These are phyloP conservation scores for Phaeoacremonium minimum DNA, from an alignment of 2,329 filamentous ascomycete genomes.

Conservation along the genomic window DNA sequence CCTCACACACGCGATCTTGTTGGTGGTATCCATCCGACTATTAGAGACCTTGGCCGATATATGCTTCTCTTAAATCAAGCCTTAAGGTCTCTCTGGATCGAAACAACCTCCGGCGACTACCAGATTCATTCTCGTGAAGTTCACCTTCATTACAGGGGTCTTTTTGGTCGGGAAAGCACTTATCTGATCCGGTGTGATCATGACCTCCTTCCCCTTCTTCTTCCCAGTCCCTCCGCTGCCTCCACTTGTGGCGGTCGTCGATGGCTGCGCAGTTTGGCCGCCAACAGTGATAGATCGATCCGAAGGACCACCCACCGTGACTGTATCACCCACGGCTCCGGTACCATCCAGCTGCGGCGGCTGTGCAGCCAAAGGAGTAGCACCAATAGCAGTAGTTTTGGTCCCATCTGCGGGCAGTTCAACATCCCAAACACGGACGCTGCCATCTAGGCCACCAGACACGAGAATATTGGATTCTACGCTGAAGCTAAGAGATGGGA, in stretches of 20 bases:
- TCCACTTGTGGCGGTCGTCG: slow-evolving; percentile 20
- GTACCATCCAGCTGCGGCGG: slow-evolving; percentile 23
- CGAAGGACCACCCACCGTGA: slow-evolving; percentile 31
- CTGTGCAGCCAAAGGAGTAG: slow-evolving; percentile 13
- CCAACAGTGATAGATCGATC: slow-evolving; percentile 33
- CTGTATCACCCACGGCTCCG: slow-evolving; percentile 27
- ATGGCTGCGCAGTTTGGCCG: slow-evolving; percentile 42
- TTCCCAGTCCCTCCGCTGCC: slow-evolving; percentile 30
- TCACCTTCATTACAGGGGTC: slow-evolving; percentile 86
- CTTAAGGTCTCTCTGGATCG: slow-evolving; percentile 50
- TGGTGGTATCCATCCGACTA: too few relatives aligned
- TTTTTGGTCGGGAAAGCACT: slow-evolving; percentile 95
- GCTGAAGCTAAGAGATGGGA: slow-evolving; percentile 90
- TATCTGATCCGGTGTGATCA: slow-evolving; percentile 89
- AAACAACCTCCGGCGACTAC: slow-evolving; percentile 79
- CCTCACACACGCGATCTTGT: too few relatives aligned
- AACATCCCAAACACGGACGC: slow-evolving; percentile 92
- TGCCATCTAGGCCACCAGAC: slow-evolving; percentile 87
- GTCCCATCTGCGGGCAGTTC: slow-evolving; percentile 64
- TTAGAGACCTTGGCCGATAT: too few relatives aligned
- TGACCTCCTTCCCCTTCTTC: slow-evolving; percentile 87
- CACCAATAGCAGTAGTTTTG: slow-evolving; percentile 36
- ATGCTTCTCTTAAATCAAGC: too few relatives aligned
- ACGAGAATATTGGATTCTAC: slow-evolving; percentile 88
- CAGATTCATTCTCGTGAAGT: slow-evolving; percentile 93